Conservation (phyloP, 1,284 basidiomycete genomes). For the Singerocomus rubriflavus region DNA sequence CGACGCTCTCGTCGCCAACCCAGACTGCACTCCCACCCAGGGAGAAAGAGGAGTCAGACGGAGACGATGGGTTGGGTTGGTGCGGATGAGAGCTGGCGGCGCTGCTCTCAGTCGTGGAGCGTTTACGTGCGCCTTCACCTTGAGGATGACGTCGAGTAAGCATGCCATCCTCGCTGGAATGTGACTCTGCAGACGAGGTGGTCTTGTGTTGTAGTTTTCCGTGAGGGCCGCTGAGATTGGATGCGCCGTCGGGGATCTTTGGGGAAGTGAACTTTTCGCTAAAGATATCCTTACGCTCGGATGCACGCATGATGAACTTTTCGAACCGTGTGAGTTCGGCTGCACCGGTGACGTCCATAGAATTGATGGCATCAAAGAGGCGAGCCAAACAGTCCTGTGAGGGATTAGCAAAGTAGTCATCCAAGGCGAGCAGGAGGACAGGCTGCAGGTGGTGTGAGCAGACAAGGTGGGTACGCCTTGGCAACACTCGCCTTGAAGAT, state of each 20-base stretch:
- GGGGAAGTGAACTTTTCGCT: slow-evolving; percentile 69
- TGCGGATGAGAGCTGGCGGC: slow-evolving; percentile 30
- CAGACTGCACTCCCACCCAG: slow-evolving; percentile 75
- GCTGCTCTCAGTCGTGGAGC: slow-evolving; percentile 41
- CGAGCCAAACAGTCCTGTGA: slow-evolving; percentile 85
- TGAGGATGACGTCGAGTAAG: slow-evolving; percentile 39
- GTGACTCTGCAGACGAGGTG: slow-evolving; percentile 57
- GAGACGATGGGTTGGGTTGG: slow-evolving; percentile 44
- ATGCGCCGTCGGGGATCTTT: slow-evolving; percentile 14
- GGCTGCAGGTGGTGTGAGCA: slow-evolving; percentile 53
- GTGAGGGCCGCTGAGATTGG: slow-evolving; percentile 4
- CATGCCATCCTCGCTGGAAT: slow-evolving; percentile 63
- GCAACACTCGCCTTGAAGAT: slow-evolving; percentile 82
- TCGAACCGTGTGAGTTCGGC: slow-evolving; percentile 79
- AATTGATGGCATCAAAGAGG: slow-evolving; percentile 91
- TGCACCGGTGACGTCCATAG: slow-evolving; percentile 81
- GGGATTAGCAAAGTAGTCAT: slow-evolving; percentile 90
- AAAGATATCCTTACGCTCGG: slow-evolving; percentile 91
- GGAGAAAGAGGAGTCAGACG: slow-evolving; percentile 67
- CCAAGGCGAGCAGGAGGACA: slow-evolving; percentile 88
- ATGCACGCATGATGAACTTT: slow-evolving; percentile 84
- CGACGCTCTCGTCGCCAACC: slow-evolving; percentile 68
- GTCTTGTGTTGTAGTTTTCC: slow-evolving; percentile 42
- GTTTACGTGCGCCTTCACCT: slow-evolving; percentile 32
- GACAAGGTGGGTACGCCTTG: neutral